Evolutionary conservation across 768 basidiomycete genomes (phyloP).

Genomic region (Amanita exitialis): DNA sequence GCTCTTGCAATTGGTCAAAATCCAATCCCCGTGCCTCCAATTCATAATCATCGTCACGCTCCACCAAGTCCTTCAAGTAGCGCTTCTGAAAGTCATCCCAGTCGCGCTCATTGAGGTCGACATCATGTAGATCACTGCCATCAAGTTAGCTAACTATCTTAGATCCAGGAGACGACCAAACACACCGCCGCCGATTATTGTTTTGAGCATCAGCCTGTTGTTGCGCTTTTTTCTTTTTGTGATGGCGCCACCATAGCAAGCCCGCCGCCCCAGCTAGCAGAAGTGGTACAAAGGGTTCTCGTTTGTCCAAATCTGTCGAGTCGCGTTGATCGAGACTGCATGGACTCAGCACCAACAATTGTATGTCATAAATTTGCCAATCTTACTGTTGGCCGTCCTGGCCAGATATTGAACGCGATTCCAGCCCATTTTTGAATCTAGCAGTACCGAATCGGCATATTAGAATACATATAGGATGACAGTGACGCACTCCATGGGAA

Average conservation of each 20-base stretch:
- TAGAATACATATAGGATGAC: neutral
- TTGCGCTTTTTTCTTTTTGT: no score
- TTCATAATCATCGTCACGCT: neutral
- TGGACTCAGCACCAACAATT: no score
- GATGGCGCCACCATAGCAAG: no score
- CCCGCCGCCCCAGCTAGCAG: no score
- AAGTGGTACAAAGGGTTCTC: no score
- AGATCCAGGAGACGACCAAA: no score
- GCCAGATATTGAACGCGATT: neutral
- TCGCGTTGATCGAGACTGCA: no score
- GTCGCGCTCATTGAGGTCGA: neutral
- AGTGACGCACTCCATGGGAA: slow-evolving; percentile 15
- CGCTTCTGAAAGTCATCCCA: neutral
- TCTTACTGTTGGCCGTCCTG: no score
- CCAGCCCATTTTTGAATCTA: neutral
- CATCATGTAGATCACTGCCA: neutral
- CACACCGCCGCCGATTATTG: no score
- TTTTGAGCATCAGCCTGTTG: no score
- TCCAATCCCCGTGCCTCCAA: neutral
- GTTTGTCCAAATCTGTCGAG: no score
- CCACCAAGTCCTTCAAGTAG: neutral
- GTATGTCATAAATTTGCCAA: no score
- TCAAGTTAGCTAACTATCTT: neutral
- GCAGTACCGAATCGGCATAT: neutral
- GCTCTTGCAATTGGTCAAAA: neutral